Evolutionary conservation across 441 rosid species (phyloP).

Genomic region (Viola pubescens): DNA sequence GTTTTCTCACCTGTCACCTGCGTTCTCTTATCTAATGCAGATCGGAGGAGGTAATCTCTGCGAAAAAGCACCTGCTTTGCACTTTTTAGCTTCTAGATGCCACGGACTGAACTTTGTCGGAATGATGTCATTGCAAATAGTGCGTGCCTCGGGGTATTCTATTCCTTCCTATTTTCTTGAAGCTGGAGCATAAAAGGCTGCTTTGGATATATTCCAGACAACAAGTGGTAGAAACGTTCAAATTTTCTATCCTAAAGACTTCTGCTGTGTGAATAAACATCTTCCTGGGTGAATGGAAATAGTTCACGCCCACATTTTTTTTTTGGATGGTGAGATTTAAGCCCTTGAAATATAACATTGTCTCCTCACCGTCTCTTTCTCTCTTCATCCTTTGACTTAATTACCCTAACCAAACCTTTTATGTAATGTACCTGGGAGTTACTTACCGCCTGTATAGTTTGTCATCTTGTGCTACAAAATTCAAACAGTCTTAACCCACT

Average conservation of each 20-base stretch:
- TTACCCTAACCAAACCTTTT: too few species aligned
- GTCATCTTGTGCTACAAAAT: too few species aligned
- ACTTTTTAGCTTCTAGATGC: constrained; percentile 52
- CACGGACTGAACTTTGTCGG: constrained; percentile 58
- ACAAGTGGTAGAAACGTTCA: constrained; percentile 35
- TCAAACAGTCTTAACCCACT: too few species aligned
- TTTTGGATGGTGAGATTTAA: constrained; percentile 40
- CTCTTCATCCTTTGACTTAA: background rate
- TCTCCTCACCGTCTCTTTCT: too few species aligned
- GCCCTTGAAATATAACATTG: background rate
- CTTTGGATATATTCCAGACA: constrained; percentile 38
- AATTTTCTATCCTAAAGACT: constrained; percentile 47
- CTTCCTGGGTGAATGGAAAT: constrained; percentile 30
- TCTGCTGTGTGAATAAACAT: constrained; percentile 40
- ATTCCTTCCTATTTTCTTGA: constrained; percentile 43
- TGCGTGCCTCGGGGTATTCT: constrained; percentile 43
- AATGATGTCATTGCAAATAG: constrained; percentile 57
- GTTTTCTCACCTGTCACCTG: constrained; percentile 19
- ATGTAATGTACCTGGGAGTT: too few species aligned
- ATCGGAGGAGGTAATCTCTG: constrained; percentile 62
- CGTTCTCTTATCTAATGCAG: constrained; percentile 30
- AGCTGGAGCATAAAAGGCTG: constrained; percentile 38
- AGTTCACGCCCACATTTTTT: constrained; percentile 36
- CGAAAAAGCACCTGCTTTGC: constrained; percentile 51
- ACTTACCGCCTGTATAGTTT: background rate